Evolutionary conservation across 805 yeast genomes (phyloP).

Genomic region (Candida sphagnicola): DNA sequence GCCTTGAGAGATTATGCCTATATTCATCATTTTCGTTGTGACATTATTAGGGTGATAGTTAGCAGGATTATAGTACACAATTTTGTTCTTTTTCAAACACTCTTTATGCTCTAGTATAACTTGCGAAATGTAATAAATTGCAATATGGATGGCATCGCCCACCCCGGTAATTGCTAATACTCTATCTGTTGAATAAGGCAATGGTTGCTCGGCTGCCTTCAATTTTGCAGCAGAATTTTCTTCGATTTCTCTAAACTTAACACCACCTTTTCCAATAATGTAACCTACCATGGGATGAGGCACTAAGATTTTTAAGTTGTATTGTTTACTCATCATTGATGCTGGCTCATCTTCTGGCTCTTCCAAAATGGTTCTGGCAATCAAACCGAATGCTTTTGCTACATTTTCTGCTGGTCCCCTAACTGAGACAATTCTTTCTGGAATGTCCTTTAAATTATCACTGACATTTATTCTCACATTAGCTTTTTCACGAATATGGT

Average conservation of each 20-base stretch:
- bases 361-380: constrained; percentile 60
- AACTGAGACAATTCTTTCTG: constrained; percentile 71
- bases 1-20: constrained; percentile 11
- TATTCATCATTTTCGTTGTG: constrained; percentile 12
- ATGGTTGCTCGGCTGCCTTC: constrained; percentile 65
- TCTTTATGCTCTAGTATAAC: constrained; percentile 61
- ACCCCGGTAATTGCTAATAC: constrained; percentile 69
- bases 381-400: constrained; percentile 76
- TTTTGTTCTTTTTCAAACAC: constrained; percentile 47
- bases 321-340: constrained; percentile 47
- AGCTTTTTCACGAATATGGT: constrained; percentile 59
- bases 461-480: constrained; percentile 65
- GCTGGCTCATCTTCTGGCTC: constrained; percentile 67
- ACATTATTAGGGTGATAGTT: constrained; percentile 26
- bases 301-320: constrained; percentile 57
- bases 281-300: constrained; percentile 81
- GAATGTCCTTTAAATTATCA: constrained; percentile 66
- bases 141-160: constrained; percentile 84
- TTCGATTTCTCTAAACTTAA: constrained; percentile 74
- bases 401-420: constrained; percentile 74
- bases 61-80: constrained; percentile 58
- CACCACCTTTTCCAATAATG: constrained; percentile 74
- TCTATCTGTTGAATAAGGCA: constrained; percentile 78
- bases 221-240: constrained; percentile 75
- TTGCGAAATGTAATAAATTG: constrained; percentile 69